phyloP scores from a whole-genome alignment of 2,329 filamentous ascomycete genomes.

The Kalmusia sp. region DNA sequence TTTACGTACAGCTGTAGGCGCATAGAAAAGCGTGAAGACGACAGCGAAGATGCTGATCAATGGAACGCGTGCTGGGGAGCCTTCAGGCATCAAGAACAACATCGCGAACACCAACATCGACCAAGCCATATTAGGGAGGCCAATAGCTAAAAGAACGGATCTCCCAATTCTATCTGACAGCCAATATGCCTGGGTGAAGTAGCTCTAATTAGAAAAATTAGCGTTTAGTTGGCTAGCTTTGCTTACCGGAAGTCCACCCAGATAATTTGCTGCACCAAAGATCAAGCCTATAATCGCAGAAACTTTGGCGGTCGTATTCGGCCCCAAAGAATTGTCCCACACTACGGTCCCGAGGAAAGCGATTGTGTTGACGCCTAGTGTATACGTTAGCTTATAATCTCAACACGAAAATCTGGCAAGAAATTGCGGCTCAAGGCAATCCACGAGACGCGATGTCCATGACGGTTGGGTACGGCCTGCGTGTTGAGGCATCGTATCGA shows the following conservation, averaged over 20 bases:
- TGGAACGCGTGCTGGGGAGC: conserved; percentile 13
- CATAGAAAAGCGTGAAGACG: conserved; percentile 27
- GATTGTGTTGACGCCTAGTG: conserved; percentile 16
- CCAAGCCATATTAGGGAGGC: conserved; percentile 32
- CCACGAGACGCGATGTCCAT: no score
- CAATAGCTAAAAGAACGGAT: conserved; percentile 25
- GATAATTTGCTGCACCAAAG: conserved; percentile 26
- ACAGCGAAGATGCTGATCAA: conserved; percentile 24
- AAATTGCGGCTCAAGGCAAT: no score
- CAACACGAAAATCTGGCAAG: not conserved
- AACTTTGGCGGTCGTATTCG: conserved; percentile 2
- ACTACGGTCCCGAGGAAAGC: conserved; percentile 26
- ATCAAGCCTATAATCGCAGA: conserved; percentile 24
- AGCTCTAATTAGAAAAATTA: no score
- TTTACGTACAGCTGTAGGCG: conserved; percentile 20
- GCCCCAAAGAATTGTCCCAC: conserved; percentile 12
- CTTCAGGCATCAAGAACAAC: conserved; percentile 21
- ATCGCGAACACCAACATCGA: conserved; percentile 30
- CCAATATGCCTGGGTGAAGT: conserved; percentile 31
- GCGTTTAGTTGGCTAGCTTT: no score
- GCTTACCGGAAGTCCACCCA: conserved; percentile 18
- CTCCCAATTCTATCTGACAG: conserved; percentile 26
- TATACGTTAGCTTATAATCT: conserved; percentile 12
- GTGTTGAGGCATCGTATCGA: not conserved
- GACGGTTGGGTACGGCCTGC: no score